A percentile compares a stretch with the other conserved stretches of the same genome.
Conservation (phyloP, 345 rosid genomes). For the Laguncularia racemosa region DNA sequence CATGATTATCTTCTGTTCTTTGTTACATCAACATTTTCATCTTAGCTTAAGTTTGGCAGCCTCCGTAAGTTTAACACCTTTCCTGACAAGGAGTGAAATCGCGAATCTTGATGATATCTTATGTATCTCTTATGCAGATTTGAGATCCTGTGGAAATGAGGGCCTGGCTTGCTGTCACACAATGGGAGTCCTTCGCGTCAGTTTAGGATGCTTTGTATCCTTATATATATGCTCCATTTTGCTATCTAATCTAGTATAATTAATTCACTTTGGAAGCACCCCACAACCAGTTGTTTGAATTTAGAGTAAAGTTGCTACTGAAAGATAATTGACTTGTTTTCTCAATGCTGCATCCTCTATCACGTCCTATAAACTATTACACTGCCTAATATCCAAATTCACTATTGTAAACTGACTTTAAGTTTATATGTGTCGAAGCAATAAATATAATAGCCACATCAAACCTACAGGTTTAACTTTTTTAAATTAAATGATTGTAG, state of each 20-base stretch:
- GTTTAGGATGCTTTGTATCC: conserved; percentile 92
- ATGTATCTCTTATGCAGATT: conserved; percentile 33
- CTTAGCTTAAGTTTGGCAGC: background rate
- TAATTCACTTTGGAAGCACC: background rate
- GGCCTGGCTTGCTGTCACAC: conserved; percentile 58
- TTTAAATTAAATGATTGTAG: too few species aligned
- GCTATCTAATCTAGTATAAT: background rate
- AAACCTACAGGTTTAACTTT: too few species aligned
- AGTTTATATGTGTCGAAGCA: too few species aligned
- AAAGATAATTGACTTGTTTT: too few species aligned
- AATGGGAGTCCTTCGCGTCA: conserved; percentile 81
- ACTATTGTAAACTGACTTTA: background rate
- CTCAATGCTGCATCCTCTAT: too few species aligned
- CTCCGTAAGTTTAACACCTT: background rate
- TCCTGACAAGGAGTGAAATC: too few species aligned
- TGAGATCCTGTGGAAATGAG: conserved; percentile 52
- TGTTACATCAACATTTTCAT: background rate
- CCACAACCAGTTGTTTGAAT: too few species aligned
- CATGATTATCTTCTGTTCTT: background rate
- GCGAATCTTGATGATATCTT: background rate
- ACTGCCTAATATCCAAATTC: background rate
- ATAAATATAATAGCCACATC: too few species aligned
- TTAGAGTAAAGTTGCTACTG: too few species aligned
- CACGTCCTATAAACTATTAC: background rate
- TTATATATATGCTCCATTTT: conserved; percentile 6